Base-by-base conservation (phyloP, 1,284 basidiomycete genomes). In the Fomitiporia mediterranea region DNA sequence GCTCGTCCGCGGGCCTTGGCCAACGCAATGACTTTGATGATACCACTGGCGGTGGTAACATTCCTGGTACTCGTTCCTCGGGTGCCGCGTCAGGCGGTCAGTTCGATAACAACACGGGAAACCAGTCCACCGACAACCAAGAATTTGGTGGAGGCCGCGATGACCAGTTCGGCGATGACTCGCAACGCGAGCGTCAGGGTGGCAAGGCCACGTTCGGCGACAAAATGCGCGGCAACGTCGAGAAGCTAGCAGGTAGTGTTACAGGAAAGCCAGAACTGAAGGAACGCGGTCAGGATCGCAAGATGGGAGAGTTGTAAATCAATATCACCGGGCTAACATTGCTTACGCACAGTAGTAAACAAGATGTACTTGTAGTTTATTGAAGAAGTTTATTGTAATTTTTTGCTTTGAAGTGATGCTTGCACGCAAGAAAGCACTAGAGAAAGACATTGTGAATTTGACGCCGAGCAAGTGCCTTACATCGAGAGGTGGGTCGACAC, bases 151-250 rank as follows among this genome's bases (percentile, higher is more conserved):
- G 35, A 13, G 25, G 15, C 17, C 38, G 39, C 46, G 27, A 43
- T 21, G 44, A 40, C 11, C 28, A 42, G 28, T 28, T 1, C 21
- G 49, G 46, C 23, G 21, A 38, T 4, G 40, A 49, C 9, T 23
- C 25, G 9, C 9, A 42, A 27, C 39, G 27, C 8, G 53, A 55
- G 1, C 37, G 28, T 6, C 23, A 51, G 9, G 48, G 32, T n/a
- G 49, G 49, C 7, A 55, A 52, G 50, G 40, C 58, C 15, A 43
- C 39, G 15, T 48, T 55, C 15, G 53, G 44, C 27, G 53, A 58
- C 23, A 54, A 55, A 19, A 44, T 58, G 53, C 52, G 53, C 47
- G 57, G 56, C 25, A 52, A 32, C 9, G 57, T 44, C 5, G 52
- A 58, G 32, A 54, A 58, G 38, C 48, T 53, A 7, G 56, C 56